Evolutionary conservation across 371 early-diverging fungal species (phyloP), one percentile per base, ranked within the genome.

Genomic region (Phascolomyces articulosus): DNA sequence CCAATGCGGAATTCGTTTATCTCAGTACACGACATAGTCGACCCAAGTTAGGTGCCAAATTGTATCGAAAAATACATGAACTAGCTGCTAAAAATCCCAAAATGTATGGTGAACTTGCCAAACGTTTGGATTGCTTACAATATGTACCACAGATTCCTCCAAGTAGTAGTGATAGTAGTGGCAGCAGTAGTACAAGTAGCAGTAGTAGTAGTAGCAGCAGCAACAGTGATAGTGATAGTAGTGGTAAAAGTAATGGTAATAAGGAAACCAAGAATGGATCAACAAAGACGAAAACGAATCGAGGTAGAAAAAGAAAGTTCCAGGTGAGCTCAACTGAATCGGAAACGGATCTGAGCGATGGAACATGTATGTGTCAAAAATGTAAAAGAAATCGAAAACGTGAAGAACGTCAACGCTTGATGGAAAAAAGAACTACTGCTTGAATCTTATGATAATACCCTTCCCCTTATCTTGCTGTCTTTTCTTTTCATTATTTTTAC

Each of bases 1-100:
- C 90, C 18, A 89, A 88, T 64, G 77, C 90, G n/a, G 94, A 94
- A 60, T 70, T 73, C 23, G 92, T 93, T 2, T 93, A 87, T 80
- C 78, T 93, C 7, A 66, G 75, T 41, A 90, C 93, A 3, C 82
- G 94, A 6, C 78, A 83, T 62, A 74, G 85, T 0, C 85, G 93
- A n/a, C 94, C 94, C 21, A 85, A 88, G 55, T 62, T 93, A 40
- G 88, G 90, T 0, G 76, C 69, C 29, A 85, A 87, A 53, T 64
- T 93, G 11, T 68, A 65, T 18, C 62, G 72, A 16, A 69, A 86
- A 63, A 73, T 87, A 15, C 72, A 77, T 47, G 63, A 79, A 49
- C 64, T 85, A 29, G 80, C 71, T 0, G 67, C 75, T 58, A 67
- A 73, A 16, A 66, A 77, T 8, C 77, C 76, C 4, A 64, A 68